Evolutionary conservation across 108 stramenopile species (phyloP).

Genomic region (Schizochytrium sp.): DNA sequence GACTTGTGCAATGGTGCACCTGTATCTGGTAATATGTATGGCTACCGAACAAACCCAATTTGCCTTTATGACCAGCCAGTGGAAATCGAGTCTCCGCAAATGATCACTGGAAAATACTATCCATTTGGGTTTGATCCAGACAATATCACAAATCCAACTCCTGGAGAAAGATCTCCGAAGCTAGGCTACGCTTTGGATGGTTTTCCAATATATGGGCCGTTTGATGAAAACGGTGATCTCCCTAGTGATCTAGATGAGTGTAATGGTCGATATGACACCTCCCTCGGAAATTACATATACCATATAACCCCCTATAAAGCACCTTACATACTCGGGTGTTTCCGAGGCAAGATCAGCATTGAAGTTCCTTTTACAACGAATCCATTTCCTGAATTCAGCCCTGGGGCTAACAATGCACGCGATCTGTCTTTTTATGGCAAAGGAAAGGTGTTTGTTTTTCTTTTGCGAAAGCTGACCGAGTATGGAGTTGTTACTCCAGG

Average conservation of each 20-base stretch:
- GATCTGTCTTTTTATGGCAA: background rate
- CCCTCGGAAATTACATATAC: conserved; percentile 2
- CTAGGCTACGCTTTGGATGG: conserved; percentile 52
- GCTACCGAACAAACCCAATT: conserved; percentile 23
- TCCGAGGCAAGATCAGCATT: conserved; percentile 30
- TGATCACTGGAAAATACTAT: conserved; percentile 45
- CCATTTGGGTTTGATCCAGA: conserved; percentile 5
- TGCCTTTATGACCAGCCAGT: conserved; percentile 20
- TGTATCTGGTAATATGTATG: conserved; percentile 24
- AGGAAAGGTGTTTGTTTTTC: background rate
- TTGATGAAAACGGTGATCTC: background rate
- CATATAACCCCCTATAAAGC: conserved; percentile 35
- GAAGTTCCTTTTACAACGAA: conserved; percentile 34
- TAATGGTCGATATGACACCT: conserved; percentile 10
- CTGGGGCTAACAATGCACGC: conserved; percentile 42
- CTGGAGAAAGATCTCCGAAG: conserved; percentile 44
- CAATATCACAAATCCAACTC: conserved; percentile 29
- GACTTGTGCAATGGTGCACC: conserved; percentile 41
- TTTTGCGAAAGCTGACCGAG: background rate
- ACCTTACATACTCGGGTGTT: conserved; percentile 40
- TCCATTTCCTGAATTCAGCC: conserved; percentile 33
- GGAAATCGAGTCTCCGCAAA: background rate
- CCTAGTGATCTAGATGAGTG: conserved; percentile 40
- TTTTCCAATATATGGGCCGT: conserved; percentile 47
- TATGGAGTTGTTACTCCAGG: background rate